These are phyloP conservation scores for Boletus subparvulus DNA, from an alignment of 768 basidiomycete species.

Conservation along the genomic window DNA sequence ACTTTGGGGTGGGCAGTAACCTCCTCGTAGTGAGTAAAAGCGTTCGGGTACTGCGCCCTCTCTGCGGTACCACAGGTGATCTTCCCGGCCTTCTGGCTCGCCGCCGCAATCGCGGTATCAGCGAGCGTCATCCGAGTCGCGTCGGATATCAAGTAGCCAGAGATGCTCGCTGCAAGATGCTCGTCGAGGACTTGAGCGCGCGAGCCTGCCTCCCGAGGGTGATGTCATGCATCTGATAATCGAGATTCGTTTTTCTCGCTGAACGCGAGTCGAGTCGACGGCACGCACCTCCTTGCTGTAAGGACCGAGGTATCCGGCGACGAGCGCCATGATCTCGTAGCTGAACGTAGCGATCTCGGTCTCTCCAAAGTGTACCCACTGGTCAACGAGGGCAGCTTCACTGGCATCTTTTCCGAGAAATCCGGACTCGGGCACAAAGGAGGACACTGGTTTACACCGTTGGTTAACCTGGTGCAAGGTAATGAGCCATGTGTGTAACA, in stretches of 20 bases:
- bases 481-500: background rate
- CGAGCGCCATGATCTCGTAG: conserved; percentile 18
- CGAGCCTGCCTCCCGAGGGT: conserved; percentile 20
- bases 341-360: conserved; percentile 25
- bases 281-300: conserved; percentile 23
- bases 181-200: conserved; percentile 26
- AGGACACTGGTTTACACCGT: conserved; percentile 17
- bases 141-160: conserved; percentile 26
- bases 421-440: conserved; percentile 26
- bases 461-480: background rate
- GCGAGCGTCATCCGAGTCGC: conserved; percentile 23
- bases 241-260: background rate
- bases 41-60: conserved; percentile 17
- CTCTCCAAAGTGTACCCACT: conserved; percentile 34
- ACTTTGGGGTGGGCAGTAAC: conserved; percentile 19
- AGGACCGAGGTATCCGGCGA: conserved; percentile 19
- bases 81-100: conserved; percentile 20
- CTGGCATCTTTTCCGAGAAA: conserved; percentile 23
- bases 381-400: conserved; percentile 31
- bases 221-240: conserved; percentile 18
- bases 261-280: background rate
- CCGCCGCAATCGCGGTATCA: conserved; percentile 26
- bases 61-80: conserved; percentile 15
- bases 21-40: conserved; percentile 27
- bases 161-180: conserved; percentile 16